A percentile compares a stretch with the other conserved stretches of the same genome.
phyloP scores from a whole-genome alignment of 2,329 filamentous ascomycete species.

The Hypoxylon sp. region DNA sequence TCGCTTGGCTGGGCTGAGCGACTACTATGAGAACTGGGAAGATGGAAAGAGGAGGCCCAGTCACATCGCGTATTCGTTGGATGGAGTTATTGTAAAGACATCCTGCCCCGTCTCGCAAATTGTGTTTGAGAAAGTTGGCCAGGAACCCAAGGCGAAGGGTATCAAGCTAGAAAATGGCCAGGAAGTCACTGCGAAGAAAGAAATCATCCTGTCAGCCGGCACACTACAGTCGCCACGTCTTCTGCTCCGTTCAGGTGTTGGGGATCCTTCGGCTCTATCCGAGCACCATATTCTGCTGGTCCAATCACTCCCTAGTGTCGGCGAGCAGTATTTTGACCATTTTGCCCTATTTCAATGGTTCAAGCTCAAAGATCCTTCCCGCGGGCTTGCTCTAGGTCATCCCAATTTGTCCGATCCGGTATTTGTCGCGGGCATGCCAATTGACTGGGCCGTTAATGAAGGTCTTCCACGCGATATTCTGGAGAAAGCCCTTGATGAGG shows the following conservation, averaged over 20 bases:
- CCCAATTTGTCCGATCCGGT: constrained; percentile 3
- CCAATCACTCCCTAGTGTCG: constrained; percentile 50
- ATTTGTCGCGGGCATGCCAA: constrained; percentile 23
- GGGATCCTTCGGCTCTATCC: constrained; percentile 45
- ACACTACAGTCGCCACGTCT: constrained; percentile 52
- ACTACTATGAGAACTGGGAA: constrained; percentile 22
- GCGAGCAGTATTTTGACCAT: constrained; percentile 49
- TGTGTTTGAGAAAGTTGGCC: constrained; percentile 1
- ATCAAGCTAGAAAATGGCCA: constrained; percentile 30
- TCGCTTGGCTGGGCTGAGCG: constrained; percentile 9
- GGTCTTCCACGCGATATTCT: constrained; percentile 15
- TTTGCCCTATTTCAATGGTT: constrained; percentile 53
- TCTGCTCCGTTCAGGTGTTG: constrained; percentile 54
- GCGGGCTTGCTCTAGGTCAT: constrained; percentile 23
- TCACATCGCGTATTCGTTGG: constrained; percentile 15
- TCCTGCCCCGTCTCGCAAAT: constrained; percentile 19
- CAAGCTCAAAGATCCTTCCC: constrained; percentile 45
- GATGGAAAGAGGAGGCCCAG: constrained; percentile 20
- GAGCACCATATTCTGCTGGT: constrained; percentile 54
- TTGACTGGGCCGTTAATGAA: constrained; percentile 15
- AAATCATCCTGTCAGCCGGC: constrained; percentile 52
- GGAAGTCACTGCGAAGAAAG: constrained; percentile 47
- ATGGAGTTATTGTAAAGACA: constrained; percentile 19
- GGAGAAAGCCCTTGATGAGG: constrained; percentile 25
- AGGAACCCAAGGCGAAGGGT: constrained; percentile 24